Evolutionary conservation across 2,329 filamentous ascomycete genomes (phyloP).

Genomic region (Aspergillus cejpii): DNA sequence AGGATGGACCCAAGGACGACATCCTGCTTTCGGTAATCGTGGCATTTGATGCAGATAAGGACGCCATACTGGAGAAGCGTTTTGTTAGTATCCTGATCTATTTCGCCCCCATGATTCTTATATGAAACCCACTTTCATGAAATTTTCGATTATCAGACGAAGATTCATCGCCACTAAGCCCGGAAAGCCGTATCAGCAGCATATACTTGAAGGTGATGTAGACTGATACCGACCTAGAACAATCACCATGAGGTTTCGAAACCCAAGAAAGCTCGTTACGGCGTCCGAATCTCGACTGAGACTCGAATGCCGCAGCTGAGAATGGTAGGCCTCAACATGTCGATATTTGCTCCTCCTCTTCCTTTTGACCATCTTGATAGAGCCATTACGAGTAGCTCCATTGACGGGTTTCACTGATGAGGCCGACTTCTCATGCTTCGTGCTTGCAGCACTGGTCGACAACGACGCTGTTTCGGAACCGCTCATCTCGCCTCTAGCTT

Average conservation of each 20-base stretch:
- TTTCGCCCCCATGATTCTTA: not conserved
- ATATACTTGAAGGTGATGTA: not conserved
- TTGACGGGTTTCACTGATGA: conserved; percentile 11
- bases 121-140: conserved; percentile 63
- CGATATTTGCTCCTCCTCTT: conserved; percentile 64
- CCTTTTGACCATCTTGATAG: conserved; percentile 14
- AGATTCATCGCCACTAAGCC: conserved; percentile 78
- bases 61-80: conserved; percentile 69
- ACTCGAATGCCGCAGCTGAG: conserved; percentile 63
- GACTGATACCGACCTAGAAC: conserved; percentile 60
- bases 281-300: conserved; percentile 73
- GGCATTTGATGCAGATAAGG: conserved; percentile 82
- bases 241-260: conserved; percentile 92
- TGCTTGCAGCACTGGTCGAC: conserved; percentile 14
- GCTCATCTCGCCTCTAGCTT: conserved; percentile 1
- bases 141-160: conserved; percentile 91
- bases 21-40: conserved; percentile 77
- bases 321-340: conserved; percentile 84
- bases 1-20: conserved; percentile 67
- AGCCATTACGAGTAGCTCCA: conserved; percentile 6
- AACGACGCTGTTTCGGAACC: not conserved
- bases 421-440: conserved; percentile 20
- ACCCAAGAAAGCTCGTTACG: conserved; percentile 81
- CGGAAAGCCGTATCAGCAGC: conserved; percentile 8
- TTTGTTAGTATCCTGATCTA: not conserved